Percentiles rank a stretch among this genome's conserved stretches.
phyloP scores from a whole-genome alignment of 129 eudicot genomes.

The Arctium minus region DNA sequence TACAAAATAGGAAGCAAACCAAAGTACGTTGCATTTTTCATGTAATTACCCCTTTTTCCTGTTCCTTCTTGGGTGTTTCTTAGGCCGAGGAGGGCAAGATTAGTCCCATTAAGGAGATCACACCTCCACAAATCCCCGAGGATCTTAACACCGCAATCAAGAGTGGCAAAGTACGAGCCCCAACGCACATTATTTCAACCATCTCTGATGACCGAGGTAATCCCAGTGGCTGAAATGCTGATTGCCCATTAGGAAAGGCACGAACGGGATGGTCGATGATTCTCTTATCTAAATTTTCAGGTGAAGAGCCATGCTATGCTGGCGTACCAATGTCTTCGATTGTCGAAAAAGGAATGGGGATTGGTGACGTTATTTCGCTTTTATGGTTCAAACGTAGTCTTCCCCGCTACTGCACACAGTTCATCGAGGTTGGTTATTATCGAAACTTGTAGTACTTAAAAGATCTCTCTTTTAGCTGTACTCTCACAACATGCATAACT shows the following conservation, averaged over 20 bases:
- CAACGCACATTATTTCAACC: slow-evolving; percentile 88
- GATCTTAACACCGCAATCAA: slow-evolving; percentile 83
- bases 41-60: not conserved
- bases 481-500: not conserved
- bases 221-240: not conserved
- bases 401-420: slow-evolving; percentile 89
- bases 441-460: not conserved
- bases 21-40: not conserved
- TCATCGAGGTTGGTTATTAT: slow-evolving; percentile 66
- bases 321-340: slow-evolving; percentile 93
- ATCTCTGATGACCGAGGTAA: slow-evolving; percentile 82
- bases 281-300: slow-evolving; percentile 29
- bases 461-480: not conserved
- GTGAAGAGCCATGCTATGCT: slow-evolving; percentile 93
- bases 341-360: slow-evolving; percentile 84
- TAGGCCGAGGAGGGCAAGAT: slow-evolving; percentile 73
- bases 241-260: not conserved
- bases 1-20: not conserved
- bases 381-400: slow-evolving; percentile 96
- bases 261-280: not conserved
- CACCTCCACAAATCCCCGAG: slow-evolving; percentile 91
- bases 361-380: slow-evolving; percentile 87
- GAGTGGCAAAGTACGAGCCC: slow-evolving; percentile 97
- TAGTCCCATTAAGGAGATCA: slow-evolving; percentile 63
- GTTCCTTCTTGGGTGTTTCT: not conserved